Percentiles rank a stretch among this genome's conserved stretches.
Conservation (phyloP, 116 monocot genomes). For the Papilionanthe hybrid region DNA sequence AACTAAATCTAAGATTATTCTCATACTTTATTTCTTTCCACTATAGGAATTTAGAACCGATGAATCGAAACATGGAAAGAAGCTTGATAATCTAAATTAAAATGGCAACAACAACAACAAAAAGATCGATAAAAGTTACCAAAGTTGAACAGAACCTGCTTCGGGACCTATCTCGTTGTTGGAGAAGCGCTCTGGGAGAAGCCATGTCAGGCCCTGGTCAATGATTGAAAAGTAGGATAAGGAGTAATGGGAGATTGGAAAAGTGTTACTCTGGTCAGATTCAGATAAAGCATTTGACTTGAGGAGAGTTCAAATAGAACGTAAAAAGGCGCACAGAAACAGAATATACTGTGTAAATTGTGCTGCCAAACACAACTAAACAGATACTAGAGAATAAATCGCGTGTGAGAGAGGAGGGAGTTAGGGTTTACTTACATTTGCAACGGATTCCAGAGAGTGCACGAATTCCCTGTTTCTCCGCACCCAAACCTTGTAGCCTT, state of each 20-base stretch:
- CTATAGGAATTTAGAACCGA: background rate
- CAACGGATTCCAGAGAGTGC: slow-evolving; percentile 44
- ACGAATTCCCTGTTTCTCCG: slow-evolving; percentile 48
- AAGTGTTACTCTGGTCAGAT: background rate
- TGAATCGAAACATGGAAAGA: background rate
- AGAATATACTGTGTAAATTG: background rate
- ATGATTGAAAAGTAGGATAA: background rate
- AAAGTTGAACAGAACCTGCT: slow-evolving; percentile 71
- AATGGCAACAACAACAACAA: slow-evolving; percentile 5
- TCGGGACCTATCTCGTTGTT: slow-evolving; percentile 82
- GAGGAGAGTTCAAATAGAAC: background rate
- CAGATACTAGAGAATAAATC: background rate
- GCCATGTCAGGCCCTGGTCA: slow-evolving; percentile 76
- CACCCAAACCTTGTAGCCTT: slow-evolving; percentile 50
- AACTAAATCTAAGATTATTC: background rate
- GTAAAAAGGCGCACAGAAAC: background rate
- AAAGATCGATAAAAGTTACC: slow-evolving; percentile 22
- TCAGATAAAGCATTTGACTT: background rate
- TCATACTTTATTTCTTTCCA: background rate
- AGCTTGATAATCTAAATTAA: background rate
- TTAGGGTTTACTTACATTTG: slow-evolving; percentile 31
- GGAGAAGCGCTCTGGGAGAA: slow-evolving; percentile 94
- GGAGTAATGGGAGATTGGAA: background rate
- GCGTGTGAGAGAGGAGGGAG: background rate
- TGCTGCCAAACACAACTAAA: background rate